Conservation (phyloP, 140 eudicot species). For the Artemisia princeps region DNA sequence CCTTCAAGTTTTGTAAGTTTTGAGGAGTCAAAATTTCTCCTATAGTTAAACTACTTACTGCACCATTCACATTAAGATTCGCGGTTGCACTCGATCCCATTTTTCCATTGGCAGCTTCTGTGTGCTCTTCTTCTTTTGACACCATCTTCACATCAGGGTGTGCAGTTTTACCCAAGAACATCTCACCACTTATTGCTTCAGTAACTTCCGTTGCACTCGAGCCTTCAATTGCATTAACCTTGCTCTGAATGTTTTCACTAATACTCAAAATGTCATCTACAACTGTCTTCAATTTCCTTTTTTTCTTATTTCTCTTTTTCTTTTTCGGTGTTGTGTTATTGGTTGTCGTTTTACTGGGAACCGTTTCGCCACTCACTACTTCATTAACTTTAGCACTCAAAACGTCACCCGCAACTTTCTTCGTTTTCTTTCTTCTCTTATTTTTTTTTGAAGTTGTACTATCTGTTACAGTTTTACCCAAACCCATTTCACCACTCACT, state of each 20-base stretch:
- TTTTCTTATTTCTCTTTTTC: not conserved
- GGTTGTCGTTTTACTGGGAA: not conserved
- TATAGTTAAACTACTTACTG: too few relatives aligned
- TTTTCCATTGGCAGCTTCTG: too few relatives aligned
- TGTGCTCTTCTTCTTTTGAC: too few relatives aligned
- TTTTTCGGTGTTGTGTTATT: not conserved
- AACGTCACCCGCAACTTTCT: not conserved
- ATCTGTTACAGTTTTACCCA: not conserved
- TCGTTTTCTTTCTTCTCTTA: not conserved
- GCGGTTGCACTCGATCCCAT: too few relatives aligned
- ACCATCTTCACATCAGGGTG: too few relatives aligned
- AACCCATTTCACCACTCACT: not conserved
- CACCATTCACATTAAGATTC: too few relatives aligned
- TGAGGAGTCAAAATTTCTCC: too few relatives aligned
- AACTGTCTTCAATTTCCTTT: not conserved
- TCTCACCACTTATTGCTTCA: not conserved
- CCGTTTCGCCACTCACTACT: not conserved
- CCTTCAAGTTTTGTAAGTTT: too few relatives aligned
- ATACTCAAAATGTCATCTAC: not conserved
- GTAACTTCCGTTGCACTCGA: not conserved
- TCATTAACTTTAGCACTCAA: not conserved
- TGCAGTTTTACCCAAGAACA: not conserved
- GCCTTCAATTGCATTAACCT: not conserved
- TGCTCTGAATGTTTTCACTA: not conserved
- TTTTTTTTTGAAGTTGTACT: not conserved